Conservation (phyloP, 805 yeast species). For the Kazachstania kunashirensis region DNA sequence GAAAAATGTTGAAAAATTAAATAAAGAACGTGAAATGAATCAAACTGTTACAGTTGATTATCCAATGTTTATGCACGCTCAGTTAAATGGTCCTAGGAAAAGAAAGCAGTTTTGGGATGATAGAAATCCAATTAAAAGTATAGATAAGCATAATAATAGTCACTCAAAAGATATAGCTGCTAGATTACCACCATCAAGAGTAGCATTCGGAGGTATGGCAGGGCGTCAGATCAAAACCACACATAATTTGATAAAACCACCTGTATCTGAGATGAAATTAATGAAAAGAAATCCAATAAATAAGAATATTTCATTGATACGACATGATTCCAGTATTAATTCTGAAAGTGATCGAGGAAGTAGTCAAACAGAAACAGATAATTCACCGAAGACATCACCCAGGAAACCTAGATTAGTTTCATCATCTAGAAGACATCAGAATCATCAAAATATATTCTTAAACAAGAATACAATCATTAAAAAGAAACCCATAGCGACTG, state of each 20-base stretch:
- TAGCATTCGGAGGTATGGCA: slow-evolving; percentile 29
- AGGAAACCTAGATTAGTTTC: slow-evolving; percentile 1
- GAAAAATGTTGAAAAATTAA: slow-evolving; percentile 21
- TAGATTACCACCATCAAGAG: slow-evolving; percentile 7
- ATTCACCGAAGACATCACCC: slow-evolving; percentile 2
- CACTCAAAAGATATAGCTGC: slow-evolving; percentile 9
- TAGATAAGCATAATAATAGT: slow-evolving; percentile 5
- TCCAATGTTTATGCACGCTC: slow-evolving; percentile 4
- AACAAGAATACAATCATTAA: neutral
- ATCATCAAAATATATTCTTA: slow-evolving; percentile 1
- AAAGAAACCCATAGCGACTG: neutral
- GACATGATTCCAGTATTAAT: neutral
- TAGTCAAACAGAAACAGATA: neutral
- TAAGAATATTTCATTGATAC: neutral
- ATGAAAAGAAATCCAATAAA: neutral
- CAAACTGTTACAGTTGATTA: slow-evolving; percentile 21
- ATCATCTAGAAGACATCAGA: neutral
- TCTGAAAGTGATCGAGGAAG: neutral
- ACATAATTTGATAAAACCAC: neutral
- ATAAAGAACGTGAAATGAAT: slow-evolving; percentile 27
- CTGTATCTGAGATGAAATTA: neutral
- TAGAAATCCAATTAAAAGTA: slow-evolving; percentile 1
- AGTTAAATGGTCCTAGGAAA: neutral
- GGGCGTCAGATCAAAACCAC: slow-evolving; percentile 6
- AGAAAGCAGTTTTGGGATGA: slow-evolving; percentile 4